Base-by-base conservation (phyloP, 768 basidiomycete species). In the Infundibulicybe gibba region DNA sequence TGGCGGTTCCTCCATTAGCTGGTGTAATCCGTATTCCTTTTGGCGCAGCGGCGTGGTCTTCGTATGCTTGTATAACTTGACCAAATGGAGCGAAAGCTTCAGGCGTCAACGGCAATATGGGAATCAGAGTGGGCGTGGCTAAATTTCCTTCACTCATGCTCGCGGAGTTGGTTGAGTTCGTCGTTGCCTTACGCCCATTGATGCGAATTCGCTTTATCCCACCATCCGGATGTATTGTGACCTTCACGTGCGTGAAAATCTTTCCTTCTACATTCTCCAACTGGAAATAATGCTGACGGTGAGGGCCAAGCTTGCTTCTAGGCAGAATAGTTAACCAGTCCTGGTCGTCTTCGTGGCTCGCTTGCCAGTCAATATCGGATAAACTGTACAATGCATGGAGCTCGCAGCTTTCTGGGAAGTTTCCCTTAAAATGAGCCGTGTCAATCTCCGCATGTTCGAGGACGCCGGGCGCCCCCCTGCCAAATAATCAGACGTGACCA, bases 351-450 rank as follows among this genome's bases (percentile, higher is more conserved):
- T 60, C 59, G 0, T 64, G 51, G 45, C 61, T 60, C 37, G 60
- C 60, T 47, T 62, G 56, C 62, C 70, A 70, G 52, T 74, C 70
- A 41, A 71, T 53, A 44, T 70, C 61, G 41, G 53, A 56, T 17
- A 61, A 54, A 37, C 55, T 61, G 53, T 52, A 79, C 60, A 63
- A 66, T 12, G 81, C 92, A 60, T 87, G 83, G 15, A 94, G 58
- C 56, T 93, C 90, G 60, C 86, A 89, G 49, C 83, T 86, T 57
- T 91, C 85, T 9, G 95, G 95, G 60, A 90, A 97, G 63, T 97
- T 97, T 17, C 95, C 97, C 62, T 89, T 91, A 70, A 97, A 98
- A 70, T 94, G 86, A 3, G 87, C 83, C 0, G 97, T 98, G 65
- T 99, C 97, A 53, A 99, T 83, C 57, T 94, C 90, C 21, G 84